These are phyloP conservation scores for Raphanus sativus DNA, from an alignment of 345 rosid species.

Conservation along the genomic window DNA sequence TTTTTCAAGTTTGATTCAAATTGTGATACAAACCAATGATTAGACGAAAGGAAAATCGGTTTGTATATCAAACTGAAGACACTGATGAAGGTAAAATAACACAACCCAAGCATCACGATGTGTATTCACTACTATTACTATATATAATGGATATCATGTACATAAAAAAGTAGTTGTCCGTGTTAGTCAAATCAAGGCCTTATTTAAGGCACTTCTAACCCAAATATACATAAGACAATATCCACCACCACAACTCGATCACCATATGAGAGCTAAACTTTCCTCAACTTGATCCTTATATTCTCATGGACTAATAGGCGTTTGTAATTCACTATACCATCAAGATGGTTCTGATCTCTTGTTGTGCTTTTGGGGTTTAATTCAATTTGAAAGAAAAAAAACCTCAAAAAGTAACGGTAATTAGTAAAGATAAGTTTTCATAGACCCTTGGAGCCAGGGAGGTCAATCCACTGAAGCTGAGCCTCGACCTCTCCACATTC, in stretches of 20 bases:
- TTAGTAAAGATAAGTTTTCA: conserved; percentile 14
- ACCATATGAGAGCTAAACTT: conserved; percentile 2
- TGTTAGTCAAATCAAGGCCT: not conserved
- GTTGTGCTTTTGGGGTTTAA: conserved; percentile 3
- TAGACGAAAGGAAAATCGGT: too few relatives aligned
- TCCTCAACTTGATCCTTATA: conserved; percentile 1
- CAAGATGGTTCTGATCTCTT: not conserved
- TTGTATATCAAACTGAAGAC: too few relatives aligned
- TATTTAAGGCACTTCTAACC: not conserved
- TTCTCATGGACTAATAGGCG: not conserved
- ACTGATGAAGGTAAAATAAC: too few relatives aligned
- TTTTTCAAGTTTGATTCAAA: too few relatives aligned
- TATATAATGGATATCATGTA: not conserved
- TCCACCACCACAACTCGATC: not conserved
- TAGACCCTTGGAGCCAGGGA: conserved; percentile 69
- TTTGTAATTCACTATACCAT: conserved; percentile 22
- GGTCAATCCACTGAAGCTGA: conserved; percentile 81
- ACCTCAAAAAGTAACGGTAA: not conserved
- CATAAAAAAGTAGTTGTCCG: not conserved
- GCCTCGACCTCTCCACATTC: conserved; percentile 90
- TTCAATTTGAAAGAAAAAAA: not conserved
- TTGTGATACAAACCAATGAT: too few relatives aligned
- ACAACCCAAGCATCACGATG: too few relatives aligned
- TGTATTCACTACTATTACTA: not conserved
- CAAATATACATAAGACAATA: conserved; percentile 9